Conservation (phyloP, 164 flowering plant species). For the Vitis rupestris region DNA sequence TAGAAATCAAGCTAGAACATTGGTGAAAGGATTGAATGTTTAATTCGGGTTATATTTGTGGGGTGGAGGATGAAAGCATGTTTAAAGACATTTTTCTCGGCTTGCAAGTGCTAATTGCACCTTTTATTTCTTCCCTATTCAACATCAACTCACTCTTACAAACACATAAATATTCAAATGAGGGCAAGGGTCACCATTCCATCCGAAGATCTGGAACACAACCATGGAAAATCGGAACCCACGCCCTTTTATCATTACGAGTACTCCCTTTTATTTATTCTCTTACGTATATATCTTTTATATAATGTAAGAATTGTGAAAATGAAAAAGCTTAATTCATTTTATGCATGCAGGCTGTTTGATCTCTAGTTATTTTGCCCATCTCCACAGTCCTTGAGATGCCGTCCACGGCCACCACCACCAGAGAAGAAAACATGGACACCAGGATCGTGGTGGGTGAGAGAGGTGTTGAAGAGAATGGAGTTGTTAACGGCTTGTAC, state of each 20-base stretch:
- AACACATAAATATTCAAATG: no score
- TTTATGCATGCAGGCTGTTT: neutral
- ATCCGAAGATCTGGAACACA: slow-evolving; percentile 4
- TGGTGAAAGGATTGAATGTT: no score
- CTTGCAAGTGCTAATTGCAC: no score
- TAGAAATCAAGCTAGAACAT: no score
- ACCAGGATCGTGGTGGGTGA: slow-evolving; percentile 60
- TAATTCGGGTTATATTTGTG: no score
- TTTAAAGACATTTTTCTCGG: no score
- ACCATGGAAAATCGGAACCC: slow-evolving; percentile 22
- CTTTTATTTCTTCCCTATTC: no score
- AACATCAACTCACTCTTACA: no score
- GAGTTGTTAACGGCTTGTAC: slow-evolving; percentile 74
- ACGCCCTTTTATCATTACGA: neutral
- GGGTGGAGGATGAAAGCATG: no score
- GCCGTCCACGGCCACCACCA: slow-evolving; percentile 21
- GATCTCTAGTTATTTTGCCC: slow-evolving; percentile 1
- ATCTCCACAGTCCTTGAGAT: slow-evolving; percentile 18
- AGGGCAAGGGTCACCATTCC: neutral
- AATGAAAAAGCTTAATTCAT: neutral
- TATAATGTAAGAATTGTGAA: neutral
- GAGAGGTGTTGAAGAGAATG: slow-evolving; percentile 34
- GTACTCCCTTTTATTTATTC: neutral
- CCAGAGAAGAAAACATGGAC: slow-evolving; percentile 48
- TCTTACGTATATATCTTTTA: neutral